Base-by-base conservation (phyloP, 169 alveolate genomes). In the Plasmodium knowlesi region DNA sequence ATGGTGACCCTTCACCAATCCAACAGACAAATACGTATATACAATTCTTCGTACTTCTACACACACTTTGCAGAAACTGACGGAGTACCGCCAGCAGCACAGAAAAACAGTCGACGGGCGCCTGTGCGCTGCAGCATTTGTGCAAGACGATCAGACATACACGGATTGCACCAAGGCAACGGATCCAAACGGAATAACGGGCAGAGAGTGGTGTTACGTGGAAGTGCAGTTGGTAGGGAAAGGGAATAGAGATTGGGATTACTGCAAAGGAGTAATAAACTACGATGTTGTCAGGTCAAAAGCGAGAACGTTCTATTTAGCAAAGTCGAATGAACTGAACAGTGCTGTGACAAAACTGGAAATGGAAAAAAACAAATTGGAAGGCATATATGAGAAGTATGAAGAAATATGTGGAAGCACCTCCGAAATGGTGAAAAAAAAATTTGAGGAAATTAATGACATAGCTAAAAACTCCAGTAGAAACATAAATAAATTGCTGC, bases 111-210 rank as follows among this genome's bases (percentile, higher is more conserved):
- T 97, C 1, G 98, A 97, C 53, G 99, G 99, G 2, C 88, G 97
- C 46, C 95, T 98, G 25, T 98, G 99, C 92, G 98, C 99, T 2
- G 99, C 99, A 4, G 99, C 98, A 30, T 98, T 98, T 91, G 99
- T 97, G 41, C 98, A 98, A 57, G 98, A 98, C 74, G 98, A 97
- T 28, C 96, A 96, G 54, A 97, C 97, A 10, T 98, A 96, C 96
- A 98, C 99, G 14, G 99, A 97, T 71, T 98, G 99, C 83, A 98
- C 99, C 3, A 93, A 94, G 16, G 96, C 98, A 43, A 96, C 96
- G 78, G 98, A 98, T 37, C 99, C 99, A 2, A 98, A 98, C 72
- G 99, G 99, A 43, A 10, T 83, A 57, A 94, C 94, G 93, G 98
- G 98, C 28, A 84, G 98, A 43, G 98, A 97, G 50, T 98, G 99